These are phyloP conservation scores for Bullera alba DNA, from an alignment of 768 basidiomycete species.

Conservation along the genomic window DNA sequence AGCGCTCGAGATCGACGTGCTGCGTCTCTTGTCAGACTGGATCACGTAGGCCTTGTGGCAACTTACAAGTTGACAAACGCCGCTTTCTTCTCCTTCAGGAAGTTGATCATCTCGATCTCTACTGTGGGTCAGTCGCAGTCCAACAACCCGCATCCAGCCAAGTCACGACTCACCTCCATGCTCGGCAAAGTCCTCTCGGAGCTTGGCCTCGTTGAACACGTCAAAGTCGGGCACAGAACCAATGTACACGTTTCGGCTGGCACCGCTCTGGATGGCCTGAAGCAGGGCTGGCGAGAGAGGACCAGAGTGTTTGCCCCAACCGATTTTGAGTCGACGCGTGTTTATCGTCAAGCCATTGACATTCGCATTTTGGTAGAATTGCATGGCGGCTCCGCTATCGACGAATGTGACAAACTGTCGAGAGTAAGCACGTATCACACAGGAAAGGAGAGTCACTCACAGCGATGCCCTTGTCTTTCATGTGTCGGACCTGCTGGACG, in stretches of 20 bases:
- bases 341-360: constrained; percentile 84
- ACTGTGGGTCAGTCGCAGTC: not conserved
- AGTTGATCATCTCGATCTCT: constrained; percentile 94
- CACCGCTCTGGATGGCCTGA: constrained; percentile 82
- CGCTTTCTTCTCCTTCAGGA: constrained; percentile 83
- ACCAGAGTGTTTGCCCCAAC: constrained; percentile 96
- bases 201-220: constrained; percentile 75
- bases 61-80: constrained; percentile 54
- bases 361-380: constrained; percentile 87
- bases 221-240: constrained; percentile 96
- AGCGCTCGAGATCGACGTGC: constrained; percentile 28
- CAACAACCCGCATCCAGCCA: not conserved
- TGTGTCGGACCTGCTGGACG: constrained; percentile 85
- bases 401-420: constrained; percentile 88
- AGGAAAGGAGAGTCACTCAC: constrained; percentile 50
- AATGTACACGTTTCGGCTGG: constrained; percentile 93
- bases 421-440: not conserved
- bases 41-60: not conserved
- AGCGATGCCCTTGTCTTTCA: constrained; percentile 96
- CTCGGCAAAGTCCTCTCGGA: constrained; percentile 89
- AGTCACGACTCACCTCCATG: constrained; percentile 54
- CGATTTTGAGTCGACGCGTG: constrained; percentile 89
- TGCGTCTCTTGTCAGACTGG: constrained; percentile 7
- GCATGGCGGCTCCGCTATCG: constrained; percentile 83
- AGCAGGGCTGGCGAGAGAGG: constrained; percentile 75